These are phyloP conservation scores for Macrolepiota albuminosa DNA, from an alignment of 768 basidiomycete species.

Conservation along the genomic window DNA sequence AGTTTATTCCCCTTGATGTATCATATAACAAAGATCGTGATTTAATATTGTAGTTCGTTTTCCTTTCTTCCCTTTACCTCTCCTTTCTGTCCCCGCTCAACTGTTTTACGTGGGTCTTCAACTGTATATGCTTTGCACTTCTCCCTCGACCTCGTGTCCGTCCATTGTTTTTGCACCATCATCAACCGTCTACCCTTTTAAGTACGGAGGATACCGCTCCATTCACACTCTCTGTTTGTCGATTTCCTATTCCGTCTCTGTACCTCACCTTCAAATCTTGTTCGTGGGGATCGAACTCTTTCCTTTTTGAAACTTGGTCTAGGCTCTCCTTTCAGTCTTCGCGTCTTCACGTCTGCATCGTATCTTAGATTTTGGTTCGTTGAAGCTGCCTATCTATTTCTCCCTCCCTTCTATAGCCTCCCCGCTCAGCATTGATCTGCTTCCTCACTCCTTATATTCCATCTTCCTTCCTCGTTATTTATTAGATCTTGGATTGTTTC, in stretches of 20 bases:
- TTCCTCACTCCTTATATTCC: not conserved
- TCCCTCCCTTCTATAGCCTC: not conserved
- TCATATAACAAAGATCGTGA: not conserved
- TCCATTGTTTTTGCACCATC: not conserved
- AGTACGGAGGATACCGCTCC: not conserved
- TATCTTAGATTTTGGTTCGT: not conserved
- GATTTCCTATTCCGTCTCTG: not conserved
- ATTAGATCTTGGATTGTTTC: too few species aligned
- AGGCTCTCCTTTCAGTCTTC: not conserved
- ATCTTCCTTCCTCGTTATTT: not conserved
- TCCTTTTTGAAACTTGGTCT: not conserved
- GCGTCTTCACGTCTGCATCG: not conserved
- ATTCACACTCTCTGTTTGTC: too few species aligned
- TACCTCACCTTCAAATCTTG: not conserved
- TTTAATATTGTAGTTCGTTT: conserved; percentile 1
- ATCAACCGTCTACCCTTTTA: not conserved
- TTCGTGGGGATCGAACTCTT: not conserved
- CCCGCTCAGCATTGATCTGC: not conserved
- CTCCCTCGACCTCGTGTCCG: not conserved
- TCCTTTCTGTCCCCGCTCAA: not conserved
- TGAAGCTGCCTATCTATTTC: not conserved
- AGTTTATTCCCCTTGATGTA: not conserved
- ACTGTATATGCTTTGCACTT: not conserved
- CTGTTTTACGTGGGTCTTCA: not conserved
- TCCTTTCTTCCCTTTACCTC: too few species aligned